Conservation (phyloP, 768 basidiomycete species). For the Cystobasidium onofrii region DNA sequence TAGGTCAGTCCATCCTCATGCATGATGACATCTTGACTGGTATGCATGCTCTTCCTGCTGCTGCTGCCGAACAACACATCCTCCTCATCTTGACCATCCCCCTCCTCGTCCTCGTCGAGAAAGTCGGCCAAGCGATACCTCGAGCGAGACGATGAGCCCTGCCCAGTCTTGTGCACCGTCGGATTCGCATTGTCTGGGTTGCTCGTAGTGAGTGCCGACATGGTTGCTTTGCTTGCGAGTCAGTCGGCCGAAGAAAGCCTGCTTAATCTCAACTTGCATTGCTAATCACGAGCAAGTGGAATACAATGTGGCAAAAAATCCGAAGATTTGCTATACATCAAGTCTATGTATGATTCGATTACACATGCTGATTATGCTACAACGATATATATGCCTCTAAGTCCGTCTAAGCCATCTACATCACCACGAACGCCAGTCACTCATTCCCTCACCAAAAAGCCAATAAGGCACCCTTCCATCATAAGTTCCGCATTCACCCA, state of each 20-base stretch:
- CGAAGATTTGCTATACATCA: too few species aligned
- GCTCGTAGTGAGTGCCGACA: constrained; percentile 10
- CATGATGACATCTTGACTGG: too few species aligned
- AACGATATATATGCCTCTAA: neutral
- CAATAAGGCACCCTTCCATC: constrained; percentile 85
- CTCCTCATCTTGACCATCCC: constrained; percentile 7
- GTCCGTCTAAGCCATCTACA: neutral
- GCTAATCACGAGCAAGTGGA: neutral
- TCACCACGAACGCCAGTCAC: neutral
- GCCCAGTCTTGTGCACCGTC: constrained; percentile 55
- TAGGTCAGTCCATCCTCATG: neutral
- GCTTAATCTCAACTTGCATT: neutral
- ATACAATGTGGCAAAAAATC: too few species aligned
- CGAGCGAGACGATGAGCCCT: constrained; percentile 39
- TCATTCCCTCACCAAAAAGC: constrained; percentile 77
- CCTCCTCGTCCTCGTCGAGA: constrained; percentile 45
- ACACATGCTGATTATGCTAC: neutral
- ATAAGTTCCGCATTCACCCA: constrained; percentile 98
- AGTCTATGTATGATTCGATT: too few species aligned
- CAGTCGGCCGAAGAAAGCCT: neutral
- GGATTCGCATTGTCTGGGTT: constrained; percentile 73
- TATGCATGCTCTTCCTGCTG: constrained; percentile 1
- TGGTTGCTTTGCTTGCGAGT: neutral
- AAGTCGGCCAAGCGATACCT: constrained; percentile 43
- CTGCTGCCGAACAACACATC: constrained; percentile 42